Evolutionary conservation across 2,329 filamentous ascomycete genomes (phyloP), one percentile per base, ranked within the genome.

Genomic region (Teratosphaeria epicoccoides): DNA sequence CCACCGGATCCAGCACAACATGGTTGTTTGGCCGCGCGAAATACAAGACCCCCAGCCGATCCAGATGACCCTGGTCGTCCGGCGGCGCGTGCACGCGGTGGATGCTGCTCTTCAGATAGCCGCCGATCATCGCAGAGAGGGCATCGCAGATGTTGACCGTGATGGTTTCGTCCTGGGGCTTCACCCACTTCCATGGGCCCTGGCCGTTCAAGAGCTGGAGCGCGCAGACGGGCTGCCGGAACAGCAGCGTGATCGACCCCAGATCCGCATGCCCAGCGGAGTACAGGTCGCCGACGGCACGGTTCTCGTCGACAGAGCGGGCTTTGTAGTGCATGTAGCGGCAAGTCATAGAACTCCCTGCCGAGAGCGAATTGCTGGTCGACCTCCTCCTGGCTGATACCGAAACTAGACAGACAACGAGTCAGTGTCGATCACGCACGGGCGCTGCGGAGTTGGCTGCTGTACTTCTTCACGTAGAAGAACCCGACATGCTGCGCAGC

Each of bases 301-400:
- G 59, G 29, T 64, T 65, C 49, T 64, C 63, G 26, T 63, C 59
- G 4, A 59, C 46, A 2, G 59, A 58, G 44, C 65, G 58, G 4
- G 59, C 55, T 14, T 58, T 56, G 53, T 65, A 65, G 10, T 63
- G 59, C 63, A 64, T 65, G 43, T 64, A 53, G 17, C 51, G 52
- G 71, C 0, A 83, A 68, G 4, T 74, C 63, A 59, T 82, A 83
- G 55, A 84, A 75, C 29, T 77, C 71, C 52, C 79, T 78, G 1
- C 76, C 80, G 2, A 84, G 73, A 11, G 80, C 78, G 55, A 83
- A 84, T 56, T 84, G 80, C 5, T 71, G 69, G 56, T 83, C 75
- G 1, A 84, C 73, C 61, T 81, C 70, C 46, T 81, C 78, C 61
- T 83, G 78, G 0, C 67, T 69, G n/a, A 84, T 71, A 26, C 79